Percentiles rank a stretch among this genome's conserved stretches.
Evolutionary conservation across 257 asterid species (phyloP).

Genomic region (Lithospermum erythrorhizon): DNA sequence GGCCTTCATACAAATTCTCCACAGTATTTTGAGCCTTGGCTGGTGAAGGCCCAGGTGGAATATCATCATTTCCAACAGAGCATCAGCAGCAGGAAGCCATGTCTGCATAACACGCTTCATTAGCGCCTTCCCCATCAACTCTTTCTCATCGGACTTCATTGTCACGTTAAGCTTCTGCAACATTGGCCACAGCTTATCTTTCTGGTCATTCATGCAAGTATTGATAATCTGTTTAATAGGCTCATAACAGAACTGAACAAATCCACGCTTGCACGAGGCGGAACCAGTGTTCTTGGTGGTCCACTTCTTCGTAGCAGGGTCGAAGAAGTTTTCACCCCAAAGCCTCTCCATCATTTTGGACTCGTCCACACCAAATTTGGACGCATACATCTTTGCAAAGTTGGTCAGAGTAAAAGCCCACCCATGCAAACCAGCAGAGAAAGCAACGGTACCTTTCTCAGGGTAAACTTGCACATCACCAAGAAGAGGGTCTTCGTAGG

Average conservation of each 20-base stretch:
- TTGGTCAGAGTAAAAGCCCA: constrained; percentile 36
- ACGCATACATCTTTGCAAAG: constrained; percentile 35
- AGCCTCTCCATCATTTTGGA: constrained; percentile 44
- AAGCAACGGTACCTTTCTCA: constrained; percentile 38
- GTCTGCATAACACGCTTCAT: constrained; percentile 58
- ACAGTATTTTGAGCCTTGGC: constrained; percentile 31
- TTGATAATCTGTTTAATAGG: constrained; percentile 32
- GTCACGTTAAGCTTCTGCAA: constrained; percentile 30
- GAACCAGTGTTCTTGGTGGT: constrained; percentile 35
- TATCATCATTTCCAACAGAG: constrained; percentile 50
- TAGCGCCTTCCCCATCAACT: constrained; percentile 37
- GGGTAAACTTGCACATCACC: constrained; percentile 33
- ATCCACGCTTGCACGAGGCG: constrained; percentile 40
- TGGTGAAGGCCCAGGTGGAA: constrained; percentile 49
- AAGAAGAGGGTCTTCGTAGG: constrained; percentile 35
- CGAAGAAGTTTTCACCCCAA: constrained; percentile 52
- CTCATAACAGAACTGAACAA: constrained; percentile 43
- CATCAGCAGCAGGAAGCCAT: constrained; percentile 43
- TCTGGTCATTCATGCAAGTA: constrained; percentile 21
- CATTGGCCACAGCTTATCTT: constrained; percentile 38
- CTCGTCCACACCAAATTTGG: constrained; percentile 31
- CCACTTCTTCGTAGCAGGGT: constrained; percentile 49
- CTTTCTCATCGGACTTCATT: constrained; percentile 33
- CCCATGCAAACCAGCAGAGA: constrained; percentile 38
- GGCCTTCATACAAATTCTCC: constrained; percentile 37